Percentiles rank a stretch among this genome's conserved stretches.
phyloP scores from a whole-genome alignment of 805 yeast genomes.

The Hanseniaspora valbyensis region DNA sequence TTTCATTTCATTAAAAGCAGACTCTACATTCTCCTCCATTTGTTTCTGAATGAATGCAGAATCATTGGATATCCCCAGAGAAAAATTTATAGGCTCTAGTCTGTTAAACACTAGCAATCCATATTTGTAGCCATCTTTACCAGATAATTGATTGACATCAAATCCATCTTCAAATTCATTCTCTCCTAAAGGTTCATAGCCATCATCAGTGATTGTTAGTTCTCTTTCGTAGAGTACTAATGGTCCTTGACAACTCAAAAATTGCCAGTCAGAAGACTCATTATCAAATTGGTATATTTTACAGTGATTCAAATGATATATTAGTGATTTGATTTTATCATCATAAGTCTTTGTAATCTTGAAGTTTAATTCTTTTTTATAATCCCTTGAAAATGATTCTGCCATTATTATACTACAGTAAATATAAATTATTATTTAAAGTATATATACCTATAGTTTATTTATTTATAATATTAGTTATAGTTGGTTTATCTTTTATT shows the following conservation, averaged over 20 bases:
- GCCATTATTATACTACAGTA: background rate
- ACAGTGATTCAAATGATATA: conserved; percentile 7
- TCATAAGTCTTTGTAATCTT: conserved; percentile 11
- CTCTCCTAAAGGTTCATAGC: background rate
- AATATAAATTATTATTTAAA: background rate
- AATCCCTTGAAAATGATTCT: conserved; percentile 5
- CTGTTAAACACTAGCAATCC: conserved; percentile 64
- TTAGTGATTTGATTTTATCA: conserved; percentile 6
- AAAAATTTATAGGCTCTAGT: conserved; percentile 56
- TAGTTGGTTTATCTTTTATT: too few species aligned
- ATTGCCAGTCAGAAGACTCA: conserved; percentile 10
- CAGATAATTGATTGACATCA: conserved; percentile 16
- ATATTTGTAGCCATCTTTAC: conserved; percentile 41
- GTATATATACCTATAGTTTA: too few species aligned
- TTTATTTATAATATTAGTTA: too few species aligned
- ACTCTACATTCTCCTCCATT: conserved; percentile 23
- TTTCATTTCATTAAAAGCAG: conserved; percentile 40
- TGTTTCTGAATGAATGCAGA: conserved; percentile 34
- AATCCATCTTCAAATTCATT: conserved; percentile 11
- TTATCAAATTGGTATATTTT: conserved; percentile 9
- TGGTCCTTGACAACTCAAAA: conserved; percentile 12
- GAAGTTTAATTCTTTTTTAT: conserved; percentile 8
- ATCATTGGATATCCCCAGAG: conserved; percentile 56
- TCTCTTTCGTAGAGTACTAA: conserved; percentile 7
- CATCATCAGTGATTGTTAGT: background rate